Evolutionary conservation across 306 rosid species (phyloP), one percentile per base, ranked within the genome.

Genomic region (Lathyrus oleraceus): DNA sequence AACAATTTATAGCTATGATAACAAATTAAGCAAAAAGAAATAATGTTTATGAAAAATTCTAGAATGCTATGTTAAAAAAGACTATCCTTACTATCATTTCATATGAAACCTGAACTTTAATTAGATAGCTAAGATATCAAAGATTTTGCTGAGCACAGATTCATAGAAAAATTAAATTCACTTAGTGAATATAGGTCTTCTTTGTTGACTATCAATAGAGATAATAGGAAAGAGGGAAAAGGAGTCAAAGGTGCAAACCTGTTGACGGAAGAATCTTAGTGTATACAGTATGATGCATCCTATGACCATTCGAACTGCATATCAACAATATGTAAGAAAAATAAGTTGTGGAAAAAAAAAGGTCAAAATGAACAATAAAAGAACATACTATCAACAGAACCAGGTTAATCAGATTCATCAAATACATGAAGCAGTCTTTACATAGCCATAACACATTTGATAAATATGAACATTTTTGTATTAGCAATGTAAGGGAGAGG

Each of bases 241-340:
- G 13, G 42, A 57, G 36, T n/a, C 54, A 69, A 20, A 28, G 65
- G 42, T 52, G 72, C 62, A 58, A 69, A 87, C 97, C 96, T 87
- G 96, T 57, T 52, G 61, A 44, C 97, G 92, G 60, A 88, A 90
- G 83, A 93, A 87, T 43, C 88, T 81, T 56, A 90, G 71, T 1
- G 94, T 87, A 61, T 77, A 79, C 39, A 87, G 74, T 69, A 79
- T 62, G 45, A 88, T 75, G 85, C 91, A 77, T 48, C 98, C 97
- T 39, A 90, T 79, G 65, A 82, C 86, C 86, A 90, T 64, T 56
- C 98, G 96, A 90, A 88, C 97, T 90, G 78, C 65, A 76, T 10
- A 72, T 64, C 51, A 77, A 68, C 13, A 84, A 76, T 44, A 65
- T 11, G 35, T 49, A 57, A 27, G 66, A 23, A 65, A 30, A 54